A percentile compares a stretch with the other conserved stretches of the same genome.
These are phyloP conservation scores for Ascosphaera pollenicola DNA, from an alignment of 2,329 filamentous ascomycete genomes.

Conservation along the genomic window DNA sequence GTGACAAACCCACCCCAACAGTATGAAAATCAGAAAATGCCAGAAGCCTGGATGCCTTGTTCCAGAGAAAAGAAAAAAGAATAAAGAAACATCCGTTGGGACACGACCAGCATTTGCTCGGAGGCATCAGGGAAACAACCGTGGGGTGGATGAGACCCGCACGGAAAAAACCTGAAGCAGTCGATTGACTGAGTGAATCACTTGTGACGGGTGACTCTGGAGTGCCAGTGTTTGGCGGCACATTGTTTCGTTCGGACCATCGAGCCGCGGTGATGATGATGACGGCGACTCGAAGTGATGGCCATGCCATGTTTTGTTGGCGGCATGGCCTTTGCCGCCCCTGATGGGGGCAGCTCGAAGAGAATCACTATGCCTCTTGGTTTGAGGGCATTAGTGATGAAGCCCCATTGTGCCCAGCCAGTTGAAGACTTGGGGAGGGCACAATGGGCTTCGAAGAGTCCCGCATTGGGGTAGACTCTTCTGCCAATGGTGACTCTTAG, in stretches of 20 bases:
- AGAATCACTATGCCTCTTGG: too few relatives aligned
- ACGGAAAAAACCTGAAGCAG: background rate
- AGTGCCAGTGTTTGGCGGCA: background rate
- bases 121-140: background rate
- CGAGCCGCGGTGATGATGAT: too few relatives aligned
- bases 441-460: too few relatives aligned
- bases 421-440: too few relatives aligned
- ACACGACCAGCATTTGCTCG: background rate
- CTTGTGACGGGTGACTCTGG: background rate
- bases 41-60: background rate
- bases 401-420: too few relatives aligned
- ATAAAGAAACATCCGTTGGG: background rate
- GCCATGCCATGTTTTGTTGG: too few relatives aligned
- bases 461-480: too few relatives aligned
- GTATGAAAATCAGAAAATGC: background rate
- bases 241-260: background rate
- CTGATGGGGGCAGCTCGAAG: too few relatives aligned
- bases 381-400: too few relatives aligned
- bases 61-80: background rate
- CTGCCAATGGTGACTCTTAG: background rate
- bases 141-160: background rate
- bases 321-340: too few relatives aligned
- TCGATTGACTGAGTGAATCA: background rate
- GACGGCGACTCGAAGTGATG: too few relatives aligned
- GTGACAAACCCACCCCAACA: too few relatives aligned